Conservation (phyloP, 2,329 filamentous ascomycete genomes). For the Massarina eburnea region DNA sequence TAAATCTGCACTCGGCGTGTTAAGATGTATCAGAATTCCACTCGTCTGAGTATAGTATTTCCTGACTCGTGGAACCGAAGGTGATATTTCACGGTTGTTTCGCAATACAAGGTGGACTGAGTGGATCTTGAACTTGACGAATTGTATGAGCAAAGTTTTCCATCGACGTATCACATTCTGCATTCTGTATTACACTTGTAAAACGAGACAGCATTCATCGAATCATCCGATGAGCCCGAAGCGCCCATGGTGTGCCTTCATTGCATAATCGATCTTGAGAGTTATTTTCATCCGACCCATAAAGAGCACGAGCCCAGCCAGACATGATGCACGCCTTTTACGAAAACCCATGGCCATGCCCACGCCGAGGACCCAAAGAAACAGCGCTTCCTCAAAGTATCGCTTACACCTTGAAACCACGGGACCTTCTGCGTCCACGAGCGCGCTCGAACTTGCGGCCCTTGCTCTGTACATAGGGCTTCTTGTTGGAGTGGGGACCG, state of each 20-base stretch:
- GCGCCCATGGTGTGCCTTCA: conserved; percentile 36
- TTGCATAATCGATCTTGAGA: conserved; percentile 39
- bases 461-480: conserved; percentile 97
- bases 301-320: conserved; percentile 36
- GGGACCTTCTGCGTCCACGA: conserved; percentile 96
- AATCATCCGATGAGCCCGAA: conserved; percentile 34
- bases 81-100: too few species aligned
- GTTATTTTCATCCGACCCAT: conserved; percentile 41
- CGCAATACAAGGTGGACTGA: too few species aligned
- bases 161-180: neutral
- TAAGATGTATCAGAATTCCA: too few species aligned
- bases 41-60: too few species aligned
- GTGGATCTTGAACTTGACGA: too few species aligned
- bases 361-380: conserved; percentile 43
- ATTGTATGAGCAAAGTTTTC: too few species aligned
- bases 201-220: conserved; percentile 19
- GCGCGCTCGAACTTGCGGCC: conserved; percentile 99
- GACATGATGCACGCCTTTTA: conserved; percentile 42
- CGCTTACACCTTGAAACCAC: conserved; percentile 99
- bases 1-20: too few species aligned
- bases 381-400: conserved; percentile 30
- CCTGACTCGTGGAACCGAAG: too few species aligned
- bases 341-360: conserved; percentile 37
- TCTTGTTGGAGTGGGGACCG: conserved; percentile 98
- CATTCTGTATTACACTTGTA: neutral